Evolutionary conservation across 352 stramenopile species (phyloP), one percentile per base, ranked within the genome.

Genomic region (Phytophthora hibernalis): DNA sequence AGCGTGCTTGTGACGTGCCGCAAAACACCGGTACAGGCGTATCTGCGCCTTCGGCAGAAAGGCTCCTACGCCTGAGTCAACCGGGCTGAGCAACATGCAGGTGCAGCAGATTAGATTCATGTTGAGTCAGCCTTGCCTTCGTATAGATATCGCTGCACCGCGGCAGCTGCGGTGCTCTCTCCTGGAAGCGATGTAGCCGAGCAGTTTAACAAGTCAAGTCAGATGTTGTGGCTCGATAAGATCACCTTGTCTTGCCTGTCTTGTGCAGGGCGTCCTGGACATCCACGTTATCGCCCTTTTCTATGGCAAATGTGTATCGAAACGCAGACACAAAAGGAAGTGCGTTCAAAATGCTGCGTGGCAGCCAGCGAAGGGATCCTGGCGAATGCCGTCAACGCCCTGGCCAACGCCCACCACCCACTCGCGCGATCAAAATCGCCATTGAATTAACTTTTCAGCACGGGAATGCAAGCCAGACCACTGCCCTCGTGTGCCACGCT

Each of bases 201-300:
- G 44, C 44, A 33, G 22, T 22, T 21, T n/a, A n/a, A n/a, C n/a
- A n/a, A n/a, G n/a, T 31, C 26, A 7, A 31, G 12, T 11, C 50
- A 45, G 50, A 31, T 47, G 51, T 24, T 30, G 22, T 30, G 35
- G 51, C 37, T 22, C 16, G 37, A 44, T 20, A 44, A 44, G 35
- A 48, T 16, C 38, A 31, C 50, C 50, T 45, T 56, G 13, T 16
- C 18, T n/a, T n/a, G n/a, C 50, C 35, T 56, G 13, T 16, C 24
- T 2, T 28, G 24, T 28, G 24, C 26, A 26, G 38, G 10, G 38
- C 40, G 24, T 62, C 20, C 4, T 33, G 31, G 28, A 15, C 54
- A 62, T 62, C 54, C 28, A 62, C 28, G 54, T 61, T 28, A 47
- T 61, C 43, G 54, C 54, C 42, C 44, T 37, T 62, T 45, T 53